Evolutionary conservation across 352 stramenopile species (phyloP), one percentile per base, ranked within the genome.

Genomic region (Phytophthora idaei): DNA sequence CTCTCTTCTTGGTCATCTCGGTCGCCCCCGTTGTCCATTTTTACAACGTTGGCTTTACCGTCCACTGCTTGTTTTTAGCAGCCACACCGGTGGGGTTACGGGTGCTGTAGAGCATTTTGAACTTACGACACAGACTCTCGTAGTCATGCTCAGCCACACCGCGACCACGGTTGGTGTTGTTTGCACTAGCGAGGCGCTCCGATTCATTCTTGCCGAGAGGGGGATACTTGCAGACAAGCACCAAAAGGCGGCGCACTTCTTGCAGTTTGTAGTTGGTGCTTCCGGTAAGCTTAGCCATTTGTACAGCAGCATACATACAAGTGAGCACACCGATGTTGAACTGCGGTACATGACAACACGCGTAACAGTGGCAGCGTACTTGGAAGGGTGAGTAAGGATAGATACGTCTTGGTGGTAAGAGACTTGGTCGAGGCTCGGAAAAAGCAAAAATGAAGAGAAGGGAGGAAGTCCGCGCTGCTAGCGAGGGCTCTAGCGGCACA

Each of bases 121-220:
- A 45, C 31, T 56, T 56, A 2, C 12, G 31, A 5, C 49, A 29
- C 0, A 56, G 31, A 45, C 49, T 56, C 29, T 44, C 32, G 8
- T 45, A 41, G 49, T 45, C 49, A 21, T n/a, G 49, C 31, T 56
- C 49, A 29, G n/a, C 49, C 21, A 21, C 21, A 21, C 21, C 21
- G 21, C 21, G 21, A 21, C 21, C 49, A 27, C 49, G 49, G 32
- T 45, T 56, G 12, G 49, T 17, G 49, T 56, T 56, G 49, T 56
- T 45, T 1, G 14, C 31, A 5, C 6, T 21, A 9, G 49, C 49
- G 3, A 56, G 17, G 14, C 49, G 49, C 31, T 56, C 21, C 21
- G 0, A 21, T 21, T 21, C 21, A 21, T 21, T 21, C 21, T 21
- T 21, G 21, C 21, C 21, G 29, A 56, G 49, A 4, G 32, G 49